Conservation (phyloP, 1,284 basidiomycete genomes). For the Waitea zeae region DNA sequence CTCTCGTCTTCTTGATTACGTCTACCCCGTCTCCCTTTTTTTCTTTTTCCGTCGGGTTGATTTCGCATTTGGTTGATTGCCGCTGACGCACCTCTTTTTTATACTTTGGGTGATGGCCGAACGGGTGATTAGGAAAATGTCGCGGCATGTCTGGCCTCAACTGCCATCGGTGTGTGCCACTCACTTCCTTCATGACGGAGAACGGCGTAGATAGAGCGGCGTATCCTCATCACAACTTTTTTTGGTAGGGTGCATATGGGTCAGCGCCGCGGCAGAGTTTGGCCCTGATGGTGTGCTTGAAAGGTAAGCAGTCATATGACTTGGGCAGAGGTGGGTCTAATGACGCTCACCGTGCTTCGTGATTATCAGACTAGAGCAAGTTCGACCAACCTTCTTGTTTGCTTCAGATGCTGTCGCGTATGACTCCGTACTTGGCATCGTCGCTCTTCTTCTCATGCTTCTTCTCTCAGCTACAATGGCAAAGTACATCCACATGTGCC, state of each 20-base stretch:
- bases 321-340: not conserved
- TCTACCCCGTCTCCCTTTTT: conserved; percentile 2
- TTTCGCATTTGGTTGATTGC: not conserved
- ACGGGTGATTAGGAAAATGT: conserved; percentile 40
- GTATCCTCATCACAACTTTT: too few relatives aligned
- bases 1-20: conserved; percentile 1
- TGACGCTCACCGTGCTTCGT: conserved; percentile 2
- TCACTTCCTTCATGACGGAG: too few relatives aligned
- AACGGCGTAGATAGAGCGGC: not conserved
- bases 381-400: conserved; percentile 57
- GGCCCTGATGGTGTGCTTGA: conserved; percentile 71
- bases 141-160: conserved; percentile 57
- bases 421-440: conserved; percentile 8
- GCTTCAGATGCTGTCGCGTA: conserved; percentile 58
- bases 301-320: conserved; percentile 29
- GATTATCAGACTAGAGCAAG: conserved; percentile 43
- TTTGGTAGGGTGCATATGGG: conserved; percentile 47
- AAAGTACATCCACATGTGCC: conserved; percentile 55
- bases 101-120: not conserved
- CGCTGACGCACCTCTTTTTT: not conserved
- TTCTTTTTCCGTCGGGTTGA: conserved; percentile 1
- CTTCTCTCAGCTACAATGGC: conserved; percentile 39
- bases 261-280: conserved; percentile 79
- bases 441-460: not conserved
- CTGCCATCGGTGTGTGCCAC: conserved; percentile 44